Percentiles rank a stretch among this genome's conserved stretches.
Evolutionary conservation across 1,284 basidiomycete genomes (phyloP).

Genomic region (Ceratobasidium sp.): DNA sequence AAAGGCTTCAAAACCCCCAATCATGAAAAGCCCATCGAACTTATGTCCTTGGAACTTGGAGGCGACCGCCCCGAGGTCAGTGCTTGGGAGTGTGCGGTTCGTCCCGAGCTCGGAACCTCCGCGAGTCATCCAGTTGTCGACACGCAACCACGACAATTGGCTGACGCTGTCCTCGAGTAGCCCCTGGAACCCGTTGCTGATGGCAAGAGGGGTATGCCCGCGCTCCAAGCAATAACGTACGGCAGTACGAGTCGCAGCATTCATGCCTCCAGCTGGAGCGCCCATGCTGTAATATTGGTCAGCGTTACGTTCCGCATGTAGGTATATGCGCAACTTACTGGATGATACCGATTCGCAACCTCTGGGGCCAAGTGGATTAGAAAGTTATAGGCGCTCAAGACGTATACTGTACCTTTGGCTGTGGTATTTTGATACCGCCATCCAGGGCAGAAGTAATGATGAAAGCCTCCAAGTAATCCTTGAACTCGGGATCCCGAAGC

Average conservation of each 20-base stretch:
- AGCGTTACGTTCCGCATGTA: slow-evolving; percentile 11
- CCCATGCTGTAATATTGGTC: slow-evolving; percentile 71
- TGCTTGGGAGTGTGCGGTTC: slow-evolving; percentile 87
- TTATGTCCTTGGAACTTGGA: slow-evolving; percentile 89
- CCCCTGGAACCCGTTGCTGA: slow-evolving; percentile 96
- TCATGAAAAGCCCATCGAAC: slow-evolving; percentile 86
- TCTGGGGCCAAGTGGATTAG: slow-evolving; percentile 57
- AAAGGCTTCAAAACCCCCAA: slow-evolving; percentile 98
- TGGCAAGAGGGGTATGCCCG: slow-evolving; percentile 89
- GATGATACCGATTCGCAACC: slow-evolving; percentile 89
- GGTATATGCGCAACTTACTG: slow-evolving; percentile 70
- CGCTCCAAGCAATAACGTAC: slow-evolving; percentile 93
- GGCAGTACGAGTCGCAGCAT: slow-evolving; percentile 94
- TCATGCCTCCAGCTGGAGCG: slow-evolving; percentile 98
- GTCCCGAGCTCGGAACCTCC: slow-evolving; percentile 99
- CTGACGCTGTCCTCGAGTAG: slow-evolving; percentile 89
- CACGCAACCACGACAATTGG: slow-evolving; percentile 94
- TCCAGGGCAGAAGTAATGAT: slow-evolving; percentile 74
- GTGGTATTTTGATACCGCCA: slow-evolving; percentile 69
- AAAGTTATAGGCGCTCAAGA: neutral
- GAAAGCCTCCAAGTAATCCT: slow-evolving; percentile 88
- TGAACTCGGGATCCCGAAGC: slow-evolving; percentile 91
- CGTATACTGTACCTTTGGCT: slow-evolving; percentile 62
- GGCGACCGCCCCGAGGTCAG: slow-evolving; percentile 88
- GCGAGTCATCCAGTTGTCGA: slow-evolving; percentile 95